These are phyloP conservation scores for Cardamine resedifolia DNA, from an alignment of 345 rosid species.

Conservation along the genomic window DNA sequence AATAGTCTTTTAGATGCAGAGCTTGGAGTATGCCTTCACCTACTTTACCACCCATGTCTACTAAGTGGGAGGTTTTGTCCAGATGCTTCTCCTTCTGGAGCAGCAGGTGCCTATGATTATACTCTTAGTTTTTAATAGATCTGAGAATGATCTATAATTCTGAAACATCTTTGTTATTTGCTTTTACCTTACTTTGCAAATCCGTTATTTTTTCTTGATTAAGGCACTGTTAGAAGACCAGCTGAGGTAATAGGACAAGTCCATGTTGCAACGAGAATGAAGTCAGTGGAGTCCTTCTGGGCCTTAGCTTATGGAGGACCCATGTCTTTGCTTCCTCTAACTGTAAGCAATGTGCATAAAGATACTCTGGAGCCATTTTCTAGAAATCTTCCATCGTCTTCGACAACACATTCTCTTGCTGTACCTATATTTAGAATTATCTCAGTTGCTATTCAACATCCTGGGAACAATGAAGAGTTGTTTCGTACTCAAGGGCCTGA, in stretches of 20 bases:
- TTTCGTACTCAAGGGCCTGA: constrained; percentile 74
- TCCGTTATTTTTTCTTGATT: constrained; percentile 31
- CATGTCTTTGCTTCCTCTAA: constrained; percentile 87
- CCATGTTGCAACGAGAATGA: constrained; percentile 81
- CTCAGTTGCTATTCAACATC: constrained; percentile 74
- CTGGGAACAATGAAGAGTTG: constrained; percentile 82
- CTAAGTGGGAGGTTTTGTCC: constrained; percentile 93
- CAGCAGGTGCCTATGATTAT: constrained; percentile 62
- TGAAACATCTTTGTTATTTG: too few species aligned
- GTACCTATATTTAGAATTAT: constrained; percentile 84
- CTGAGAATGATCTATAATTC: too few species aligned
- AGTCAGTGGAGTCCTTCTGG: constrained; percentile 89
- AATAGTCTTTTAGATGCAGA: constrained; percentile 79
- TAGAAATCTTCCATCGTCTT: constrained; percentile 48
- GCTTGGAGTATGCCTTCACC: constrained; percentile 73
- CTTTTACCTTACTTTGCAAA: too few species aligned
- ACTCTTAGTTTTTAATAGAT: too few species aligned
- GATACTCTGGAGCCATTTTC: constrained; percentile 66
- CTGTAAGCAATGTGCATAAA: constrained; percentile 58
- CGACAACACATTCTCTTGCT: constrained; percentile 68
- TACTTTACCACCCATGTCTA: constrained; percentile 85
- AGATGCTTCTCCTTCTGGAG: constrained; percentile 87
- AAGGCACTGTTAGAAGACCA: constrained; percentile 79
- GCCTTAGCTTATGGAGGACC: constrained; percentile 97
- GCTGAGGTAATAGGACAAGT: constrained; percentile 99